Evolutionary conservation across 2,329 filamentous ascomycete genomes (phyloP).

Genomic region (Claviceps maximensis): DNA sequence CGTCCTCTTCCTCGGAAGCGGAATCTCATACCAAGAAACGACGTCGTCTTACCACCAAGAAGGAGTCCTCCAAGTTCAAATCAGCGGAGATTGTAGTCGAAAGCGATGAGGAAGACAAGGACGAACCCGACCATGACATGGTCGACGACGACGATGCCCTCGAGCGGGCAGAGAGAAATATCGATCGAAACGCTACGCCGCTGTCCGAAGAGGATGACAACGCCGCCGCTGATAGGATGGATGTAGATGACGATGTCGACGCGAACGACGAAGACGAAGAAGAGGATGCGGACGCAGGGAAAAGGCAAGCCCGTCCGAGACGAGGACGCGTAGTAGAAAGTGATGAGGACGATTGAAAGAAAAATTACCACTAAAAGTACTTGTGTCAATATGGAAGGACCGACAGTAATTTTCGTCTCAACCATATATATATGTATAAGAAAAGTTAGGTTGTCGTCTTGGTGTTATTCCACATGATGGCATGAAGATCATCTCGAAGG

Average conservation of each 20-base stretch:
- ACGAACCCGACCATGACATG: constrained; percentile 5
- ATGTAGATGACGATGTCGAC: constrained; percentile 23
- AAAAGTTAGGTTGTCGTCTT: too few species aligned
- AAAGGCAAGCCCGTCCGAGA: constrained; percentile 32
- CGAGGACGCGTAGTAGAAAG: constrained; percentile 35
- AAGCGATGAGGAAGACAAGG: constrained; percentile 40
- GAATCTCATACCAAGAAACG: constrained; percentile 46
- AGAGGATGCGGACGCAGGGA: constrained; percentile 30
- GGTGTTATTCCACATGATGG: too few species aligned
- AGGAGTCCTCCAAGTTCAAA: constrained; percentile 57
- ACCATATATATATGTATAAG: too few species aligned
- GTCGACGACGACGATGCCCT: constrained; percentile 29
- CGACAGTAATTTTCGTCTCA: background rate
- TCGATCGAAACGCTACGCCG: constrained; percentile 23
- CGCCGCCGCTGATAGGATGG: constrained; percentile 33
- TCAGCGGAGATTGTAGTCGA: constrained; percentile 73
- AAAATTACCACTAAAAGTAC: background rate
- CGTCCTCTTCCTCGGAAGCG: constrained; percentile 29
- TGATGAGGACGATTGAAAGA: constrained; percentile 8
- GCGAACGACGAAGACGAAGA: constrained; percentile 24
- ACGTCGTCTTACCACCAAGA: constrained; percentile 41
- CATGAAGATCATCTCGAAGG: too few species aligned
- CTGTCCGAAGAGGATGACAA: constrained; percentile 24
- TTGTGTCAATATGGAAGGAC: background rate
- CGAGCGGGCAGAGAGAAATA: constrained; percentile 30